Percentiles rank a stretch among this genome's conserved stretches.
phyloP scores from a whole-genome alignment of 2,329 filamentous ascomycete genomes.

The Sporothrix pallida region DNA sequence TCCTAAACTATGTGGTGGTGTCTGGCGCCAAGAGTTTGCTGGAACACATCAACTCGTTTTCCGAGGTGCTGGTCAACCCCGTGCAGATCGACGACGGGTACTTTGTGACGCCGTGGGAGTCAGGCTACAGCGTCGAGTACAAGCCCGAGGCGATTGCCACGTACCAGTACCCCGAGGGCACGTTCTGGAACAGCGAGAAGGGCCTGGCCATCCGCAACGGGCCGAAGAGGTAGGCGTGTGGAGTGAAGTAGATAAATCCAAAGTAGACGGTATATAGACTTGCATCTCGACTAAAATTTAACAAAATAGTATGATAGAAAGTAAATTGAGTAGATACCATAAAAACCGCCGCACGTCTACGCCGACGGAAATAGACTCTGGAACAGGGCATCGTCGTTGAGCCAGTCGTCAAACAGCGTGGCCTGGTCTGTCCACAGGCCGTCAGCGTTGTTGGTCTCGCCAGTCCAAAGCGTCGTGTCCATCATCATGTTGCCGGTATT shows the following conservation, averaged over 20 bases:
- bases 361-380: constrained; percentile 9
- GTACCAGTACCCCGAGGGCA: constrained; percentile 69
- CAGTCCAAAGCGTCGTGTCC: too few relatives aligned
- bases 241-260: neutral
- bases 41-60: constrained; percentile 74
- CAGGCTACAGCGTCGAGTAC: constrained; percentile 94
- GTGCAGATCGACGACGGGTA: constrained; percentile 81
- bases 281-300: neutral
- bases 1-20: constrained; percentile 90
- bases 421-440: neutral
- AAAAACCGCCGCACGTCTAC: neutral
- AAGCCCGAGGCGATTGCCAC: constrained; percentile 83
- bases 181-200: neutral
- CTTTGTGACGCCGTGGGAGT: constrained; percentile 81
- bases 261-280: too few relatives aligned
- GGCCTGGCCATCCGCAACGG: neutral
- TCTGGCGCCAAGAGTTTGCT: constrained; percentile 90
- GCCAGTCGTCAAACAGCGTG: constrained; percentile 9
- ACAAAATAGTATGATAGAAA: too few relatives aligned
- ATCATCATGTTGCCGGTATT: neutral
- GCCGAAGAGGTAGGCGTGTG: neutral
- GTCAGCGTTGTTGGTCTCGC: neutral
- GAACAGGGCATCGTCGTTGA: constrained; percentile 6
- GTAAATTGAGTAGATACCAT: neutral
- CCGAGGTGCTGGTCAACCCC: constrained; percentile 62